These are phyloP conservation scores for Tetraselmis striata DNA, from an alignment of 139 green algal species.

Conservation along the genomic window DNA sequence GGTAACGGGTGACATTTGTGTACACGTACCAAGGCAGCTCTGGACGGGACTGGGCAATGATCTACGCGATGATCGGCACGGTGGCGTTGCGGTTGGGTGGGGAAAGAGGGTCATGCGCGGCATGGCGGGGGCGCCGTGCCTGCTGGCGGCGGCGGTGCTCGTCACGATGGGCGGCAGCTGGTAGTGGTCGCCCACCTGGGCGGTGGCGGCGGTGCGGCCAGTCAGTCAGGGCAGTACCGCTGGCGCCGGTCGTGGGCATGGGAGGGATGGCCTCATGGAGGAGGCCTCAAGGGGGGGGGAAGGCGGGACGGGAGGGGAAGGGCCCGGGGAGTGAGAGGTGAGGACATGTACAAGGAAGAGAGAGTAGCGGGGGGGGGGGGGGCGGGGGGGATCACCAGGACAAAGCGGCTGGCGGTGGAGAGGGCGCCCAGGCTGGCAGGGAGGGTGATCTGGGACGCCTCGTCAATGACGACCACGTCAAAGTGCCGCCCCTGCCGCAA, in stretches of 20 bases:
- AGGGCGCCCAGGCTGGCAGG: conserved; percentile 53
- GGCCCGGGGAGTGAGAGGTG: neutral
- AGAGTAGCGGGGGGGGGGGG: too few species aligned
- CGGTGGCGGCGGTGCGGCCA: too few species aligned
- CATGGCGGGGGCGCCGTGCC: neutral
- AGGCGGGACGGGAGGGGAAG: neutral
- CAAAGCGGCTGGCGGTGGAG: conserved; percentile 34
- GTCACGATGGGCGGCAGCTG: conserved; percentile 68
- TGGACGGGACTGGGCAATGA: too few species aligned
- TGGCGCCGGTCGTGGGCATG: neutral
- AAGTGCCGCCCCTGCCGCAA: neutral
- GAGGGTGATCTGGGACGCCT: conserved; percentile 78
- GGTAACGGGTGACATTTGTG: too few species aligned
- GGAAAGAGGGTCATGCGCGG: too few species aligned
- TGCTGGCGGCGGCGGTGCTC: neutral
- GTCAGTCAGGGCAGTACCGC: neutral
- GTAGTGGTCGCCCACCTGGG: conserved; percentile 82
- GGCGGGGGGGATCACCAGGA: conserved; percentile 37
- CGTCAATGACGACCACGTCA: conserved; percentile 58
- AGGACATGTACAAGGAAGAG: neutral
- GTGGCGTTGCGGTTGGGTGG: too few species aligned
- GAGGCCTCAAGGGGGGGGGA: neutral
- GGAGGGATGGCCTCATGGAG: neutral
- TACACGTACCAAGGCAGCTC: too few species aligned
- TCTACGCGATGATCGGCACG: too few species aligned